These are phyloP conservation scores for Calocybe gambosa DNA, from an alignment of 1,284 basidiomycete species.

Conservation along the genomic window DNA sequence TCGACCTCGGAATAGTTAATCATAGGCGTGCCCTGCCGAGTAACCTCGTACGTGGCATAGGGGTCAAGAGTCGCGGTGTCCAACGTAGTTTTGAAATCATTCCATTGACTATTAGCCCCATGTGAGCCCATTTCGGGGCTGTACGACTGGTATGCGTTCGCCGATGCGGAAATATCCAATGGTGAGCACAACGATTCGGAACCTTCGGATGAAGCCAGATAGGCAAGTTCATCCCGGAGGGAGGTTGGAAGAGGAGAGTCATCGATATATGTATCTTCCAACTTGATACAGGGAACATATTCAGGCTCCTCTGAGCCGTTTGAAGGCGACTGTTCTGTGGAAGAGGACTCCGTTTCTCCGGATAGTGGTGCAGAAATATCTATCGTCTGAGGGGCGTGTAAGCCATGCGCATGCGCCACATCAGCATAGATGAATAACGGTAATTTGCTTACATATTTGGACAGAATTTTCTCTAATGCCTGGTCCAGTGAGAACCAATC, in stretches of 20 bases:
- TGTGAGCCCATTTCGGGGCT: slow-evolving; percentile 14
- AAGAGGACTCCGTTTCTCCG: slow-evolving; percentile 18
- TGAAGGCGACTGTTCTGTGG: slow-evolving; percentile 29
- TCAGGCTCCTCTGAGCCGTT: slow-evolving; percentile 19
- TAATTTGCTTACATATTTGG: slow-evolving; percentile 78
- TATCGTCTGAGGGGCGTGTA: slow-evolving; percentile 32
- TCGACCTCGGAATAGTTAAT: slow-evolving; percentile 23
- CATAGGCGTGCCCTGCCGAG: slow-evolving; percentile 16
- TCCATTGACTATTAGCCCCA: slow-evolving; percentile 13
- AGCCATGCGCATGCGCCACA: neutral
- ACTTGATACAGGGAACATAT: slow-evolving; percentile 11
- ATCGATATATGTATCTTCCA: slow-evolving; percentile 13
- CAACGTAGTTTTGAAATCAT: slow-evolving; percentile 18
- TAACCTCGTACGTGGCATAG: slow-evolving; percentile 21
- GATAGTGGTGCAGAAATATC: slow-evolving; percentile 29
- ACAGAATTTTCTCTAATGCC: slow-evolving; percentile 88
- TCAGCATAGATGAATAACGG: neutral
- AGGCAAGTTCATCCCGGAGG: slow-evolving; percentile 25
- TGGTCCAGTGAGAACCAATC: slow-evolving; percentile 80
- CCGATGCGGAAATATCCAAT: slow-evolving; percentile 23
- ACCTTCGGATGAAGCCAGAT: slow-evolving; percentile 20
- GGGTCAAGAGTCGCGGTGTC: slow-evolving; percentile 22
- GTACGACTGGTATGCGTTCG: slow-evolving; percentile 22
- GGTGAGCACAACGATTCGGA: slow-evolving; percentile 27
- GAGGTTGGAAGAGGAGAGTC: slow-evolving; percentile 14